Conservation (phyloP, 1,284 basidiomycete species). For the Rhodotorula mucilaginosa region DNA sequence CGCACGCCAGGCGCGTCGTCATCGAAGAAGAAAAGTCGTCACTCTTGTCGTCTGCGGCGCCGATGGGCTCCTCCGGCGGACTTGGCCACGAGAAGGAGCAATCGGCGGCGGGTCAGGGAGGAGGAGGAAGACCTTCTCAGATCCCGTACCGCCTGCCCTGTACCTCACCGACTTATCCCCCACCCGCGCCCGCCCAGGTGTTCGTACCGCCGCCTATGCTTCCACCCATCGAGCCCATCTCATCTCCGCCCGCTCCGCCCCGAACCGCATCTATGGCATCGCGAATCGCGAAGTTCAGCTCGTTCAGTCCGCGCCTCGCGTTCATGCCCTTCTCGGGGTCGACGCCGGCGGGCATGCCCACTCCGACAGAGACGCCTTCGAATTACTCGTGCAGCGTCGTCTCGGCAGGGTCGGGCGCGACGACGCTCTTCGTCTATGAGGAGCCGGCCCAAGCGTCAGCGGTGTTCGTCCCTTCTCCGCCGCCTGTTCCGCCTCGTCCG, state of each 20-base stretch:
- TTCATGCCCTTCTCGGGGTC: slow-evolving; percentile 27
- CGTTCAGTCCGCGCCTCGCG: slow-evolving; percentile 15
- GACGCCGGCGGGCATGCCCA: not conserved
- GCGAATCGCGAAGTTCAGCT: not conserved
- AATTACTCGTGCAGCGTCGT: not conserved
- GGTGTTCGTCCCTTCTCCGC: slow-evolving; percentile 5
- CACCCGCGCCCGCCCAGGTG: not conserved
- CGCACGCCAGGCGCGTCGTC: not conserved
- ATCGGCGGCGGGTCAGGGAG: not conserved
- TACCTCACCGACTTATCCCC: not conserved
- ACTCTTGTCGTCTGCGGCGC: not conserved
- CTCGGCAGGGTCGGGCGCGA: not conserved
- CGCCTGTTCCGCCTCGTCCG: not conserved
- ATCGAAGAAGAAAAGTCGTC: not conserved
- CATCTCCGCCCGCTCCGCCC: not conserved
- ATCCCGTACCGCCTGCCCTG: not conserved
- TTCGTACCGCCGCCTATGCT: not conserved
- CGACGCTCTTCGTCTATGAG: not conserved
- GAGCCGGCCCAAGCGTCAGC: not conserved
- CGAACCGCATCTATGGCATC: not conserved
- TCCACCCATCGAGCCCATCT: not conserved
- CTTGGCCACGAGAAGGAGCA: not conserved
- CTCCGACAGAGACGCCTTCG: not conserved
- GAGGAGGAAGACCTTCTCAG: not conserved
- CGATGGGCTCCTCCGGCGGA: not conserved